Base-by-base conservation (phyloP, 441 rosid genomes). In the Theobroma grandiflorum region DNA sequence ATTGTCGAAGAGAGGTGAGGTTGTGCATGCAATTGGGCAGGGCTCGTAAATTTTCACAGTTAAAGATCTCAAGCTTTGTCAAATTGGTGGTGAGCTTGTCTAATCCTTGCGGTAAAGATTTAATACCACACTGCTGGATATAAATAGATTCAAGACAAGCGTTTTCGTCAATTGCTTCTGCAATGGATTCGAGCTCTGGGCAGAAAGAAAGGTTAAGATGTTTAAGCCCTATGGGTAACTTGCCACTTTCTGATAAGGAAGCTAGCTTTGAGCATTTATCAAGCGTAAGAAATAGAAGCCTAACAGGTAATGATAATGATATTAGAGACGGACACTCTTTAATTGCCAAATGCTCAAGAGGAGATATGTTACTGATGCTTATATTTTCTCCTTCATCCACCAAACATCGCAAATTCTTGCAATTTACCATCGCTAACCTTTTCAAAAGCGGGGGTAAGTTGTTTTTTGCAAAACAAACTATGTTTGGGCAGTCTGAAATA, bases 1-100 rank as follows among this genome's bases (percentile, higher is more conserved):
- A 49, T 80, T 74, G 5, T 0, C 8, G 0, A 87, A 87, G 87
- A 43, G 76, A 80, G n/a, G 77, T 31, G 8, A 87, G 78, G 16
- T 66, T 38, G 43, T 74, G 63, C 84, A 85, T 74, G 20, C 35
- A 8, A 22, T 74, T 37, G 8, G 68, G 42, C 26, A 74, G 7
- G 22, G 55, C 58, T 73, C 38, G 59, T 37, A 81, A 59, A 9
- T 65, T 72, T 15, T 0, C 2, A 16, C 81, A 81, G 11, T 49
- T 20, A 8, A 6, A 9, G 6, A 81, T 77, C 40, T 43, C 45
- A 15, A 81, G 74, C 11, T 8, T 55, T 37, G 11, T 81, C 3
- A 81, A 78, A 0, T 65, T 72, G 16, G 67, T 6, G 0, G 64
- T 59, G 64, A 59, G 64, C 64, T 59, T 59, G 15, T 59, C 35